Conservation (phyloP, 805 yeast genomes). For the Pichia gijzeniarum region DNA sequence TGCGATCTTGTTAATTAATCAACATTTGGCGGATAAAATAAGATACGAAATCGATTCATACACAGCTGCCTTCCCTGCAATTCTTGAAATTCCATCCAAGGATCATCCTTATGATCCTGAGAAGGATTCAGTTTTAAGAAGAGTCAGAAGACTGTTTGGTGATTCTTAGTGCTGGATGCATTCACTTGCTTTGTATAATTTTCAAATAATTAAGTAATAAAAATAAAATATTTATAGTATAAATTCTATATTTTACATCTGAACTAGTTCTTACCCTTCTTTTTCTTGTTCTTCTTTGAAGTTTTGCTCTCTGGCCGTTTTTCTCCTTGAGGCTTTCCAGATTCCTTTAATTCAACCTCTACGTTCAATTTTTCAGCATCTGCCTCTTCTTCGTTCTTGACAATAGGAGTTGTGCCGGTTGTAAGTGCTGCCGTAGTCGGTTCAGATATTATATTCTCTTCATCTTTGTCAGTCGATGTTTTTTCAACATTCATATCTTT, state of each 20-base stretch:
- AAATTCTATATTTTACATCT: background rate
- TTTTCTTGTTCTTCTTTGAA: conserved; percentile 28
- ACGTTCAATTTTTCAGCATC: background rate
- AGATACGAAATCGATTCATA: conserved; percentile 75
- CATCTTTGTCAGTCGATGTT: background rate
- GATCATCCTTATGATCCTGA: conserved; percentile 99
- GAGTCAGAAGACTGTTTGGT: conserved; percentile 92
- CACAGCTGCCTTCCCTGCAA: conserved; percentile 91
- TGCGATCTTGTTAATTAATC: conserved; percentile 89
- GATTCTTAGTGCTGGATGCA: conserved; percentile 34
- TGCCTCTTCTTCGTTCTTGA: background rate
- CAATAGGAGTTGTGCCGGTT: background rate
- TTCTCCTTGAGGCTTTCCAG: background rate
- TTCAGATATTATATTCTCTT: conserved; percentile 3
- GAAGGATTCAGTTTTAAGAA: conserved; percentile 89
- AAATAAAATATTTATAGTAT: background rate
- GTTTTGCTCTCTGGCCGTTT: conserved; percentile 2
- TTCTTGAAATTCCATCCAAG: conserved; percentile 94
- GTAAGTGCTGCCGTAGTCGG: conserved; percentile 8
- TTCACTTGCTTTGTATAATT: background rate
- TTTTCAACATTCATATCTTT: background rate
- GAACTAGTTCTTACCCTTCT: conserved; percentile 23
- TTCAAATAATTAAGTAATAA: background rate
- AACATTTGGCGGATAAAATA: conserved; percentile 88
- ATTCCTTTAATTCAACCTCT: conserved; percentile 2